Evolutionary conservation across 306 rosid species (phyloP).

Genomic region (Echinosophora koreensis): DNA sequence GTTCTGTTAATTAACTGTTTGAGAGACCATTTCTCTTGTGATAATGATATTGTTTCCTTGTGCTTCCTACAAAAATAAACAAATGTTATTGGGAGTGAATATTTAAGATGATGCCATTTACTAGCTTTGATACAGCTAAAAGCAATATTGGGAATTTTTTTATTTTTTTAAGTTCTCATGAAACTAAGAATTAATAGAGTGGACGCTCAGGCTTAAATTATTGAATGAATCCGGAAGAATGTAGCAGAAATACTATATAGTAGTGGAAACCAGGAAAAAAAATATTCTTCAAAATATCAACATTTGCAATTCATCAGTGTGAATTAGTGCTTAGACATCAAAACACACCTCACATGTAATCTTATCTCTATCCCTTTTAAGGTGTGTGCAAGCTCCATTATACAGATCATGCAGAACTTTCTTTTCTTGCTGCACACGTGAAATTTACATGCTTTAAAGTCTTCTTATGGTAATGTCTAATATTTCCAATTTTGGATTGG

Average conservation of each 20-base stretch:
- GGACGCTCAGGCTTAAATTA: neutral
- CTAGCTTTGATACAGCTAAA: constrained; percentile 12
- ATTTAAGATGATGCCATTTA: constrained; percentile 10
- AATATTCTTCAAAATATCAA: constrained; percentile 33
- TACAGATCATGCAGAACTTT: neutral
- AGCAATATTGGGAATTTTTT: neutral
- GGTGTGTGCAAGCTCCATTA: constrained; percentile 7
- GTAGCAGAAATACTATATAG: constrained; percentile 1
- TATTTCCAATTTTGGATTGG: constrained; percentile 44
- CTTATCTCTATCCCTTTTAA: neutral
- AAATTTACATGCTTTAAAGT: constrained; percentile 3
- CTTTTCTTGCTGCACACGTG: constrained; percentile 7
- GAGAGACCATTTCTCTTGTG: neutral
- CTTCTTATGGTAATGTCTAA: constrained; percentile 25
- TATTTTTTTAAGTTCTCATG: neutral
- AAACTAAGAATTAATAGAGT: constrained; percentile 9
- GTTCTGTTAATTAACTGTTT: constrained; percentile 1
- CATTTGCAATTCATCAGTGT: neutral
- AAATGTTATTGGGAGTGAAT: neutral
- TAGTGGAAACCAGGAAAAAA: constrained; percentile 8
- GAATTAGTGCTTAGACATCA: neutral
- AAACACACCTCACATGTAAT: constrained; percentile 4
- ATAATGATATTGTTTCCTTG: neutral
- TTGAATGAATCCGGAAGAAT: constrained; percentile 18
- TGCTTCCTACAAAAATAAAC: neutral